Evolutionary conservation across 768 basidiomycete species (phyloP).

Genomic region (Tremella mesenterica): DNA sequence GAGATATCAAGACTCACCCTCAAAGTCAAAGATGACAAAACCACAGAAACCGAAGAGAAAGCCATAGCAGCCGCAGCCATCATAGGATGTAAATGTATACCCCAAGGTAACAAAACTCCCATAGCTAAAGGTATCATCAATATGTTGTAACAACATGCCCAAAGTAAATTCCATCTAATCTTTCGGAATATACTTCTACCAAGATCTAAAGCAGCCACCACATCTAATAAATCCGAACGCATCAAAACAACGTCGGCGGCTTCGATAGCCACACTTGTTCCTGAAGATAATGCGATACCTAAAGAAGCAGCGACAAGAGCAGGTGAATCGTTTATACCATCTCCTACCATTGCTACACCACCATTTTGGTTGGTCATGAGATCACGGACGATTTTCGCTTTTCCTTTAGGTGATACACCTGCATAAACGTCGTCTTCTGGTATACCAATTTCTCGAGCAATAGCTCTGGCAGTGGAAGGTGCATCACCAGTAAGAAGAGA

Average conservation of each 20-base stretch:
- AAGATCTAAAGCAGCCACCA: conserved; percentile 90
- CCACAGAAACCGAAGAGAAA: conserved; percentile 90
- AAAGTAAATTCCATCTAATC: conserved; percentile 84
- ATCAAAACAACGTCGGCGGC: conserved; percentile 97
- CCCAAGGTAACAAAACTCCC: conserved; percentile 88
- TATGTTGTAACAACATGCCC: conserved; percentile 92
- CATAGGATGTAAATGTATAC: conserved; percentile 93
- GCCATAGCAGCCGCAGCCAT: conserved; percentile 99
- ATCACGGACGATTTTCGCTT: conserved; percentile 73
- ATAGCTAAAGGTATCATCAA: conserved; percentile 94
- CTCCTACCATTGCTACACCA: conserved; percentile 94
- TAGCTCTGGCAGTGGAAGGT: conserved; percentile 70
- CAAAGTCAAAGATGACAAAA: conserved; percentile 75
- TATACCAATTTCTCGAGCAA: conserved; percentile 87
- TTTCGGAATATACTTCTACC: conserved; percentile 78
- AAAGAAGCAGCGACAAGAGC: conserved; percentile 92
- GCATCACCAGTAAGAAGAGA: conserved; percentile 92
- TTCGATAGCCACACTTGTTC: conserved; percentile 94
- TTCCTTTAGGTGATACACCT: conserved; percentile 89
- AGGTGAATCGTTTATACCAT: conserved; percentile 98
- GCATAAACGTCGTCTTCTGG: conserved; percentile 74
- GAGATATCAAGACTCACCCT: conserved; percentile 48
- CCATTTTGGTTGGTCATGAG: conserved; percentile 62
- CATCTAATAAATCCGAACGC: conserved; percentile 92
- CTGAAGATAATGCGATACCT: conserved; percentile 90